These are phyloP conservation scores for Coemansia sp. DNA, from an alignment of 192 early-diverging fungal species.

Conservation along the genomic window DNA sequence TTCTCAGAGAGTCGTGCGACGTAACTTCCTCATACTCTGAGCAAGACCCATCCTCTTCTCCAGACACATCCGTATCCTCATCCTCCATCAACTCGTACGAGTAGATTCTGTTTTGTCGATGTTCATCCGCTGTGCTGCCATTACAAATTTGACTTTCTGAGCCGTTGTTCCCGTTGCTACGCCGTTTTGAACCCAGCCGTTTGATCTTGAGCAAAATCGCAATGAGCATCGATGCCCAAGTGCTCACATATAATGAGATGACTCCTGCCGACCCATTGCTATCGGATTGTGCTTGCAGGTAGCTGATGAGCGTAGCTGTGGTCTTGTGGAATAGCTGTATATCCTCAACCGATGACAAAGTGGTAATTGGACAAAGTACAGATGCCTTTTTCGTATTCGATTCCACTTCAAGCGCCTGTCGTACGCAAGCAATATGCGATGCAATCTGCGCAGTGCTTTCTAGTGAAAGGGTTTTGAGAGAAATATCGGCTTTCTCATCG, in stretches of 20 bases:
- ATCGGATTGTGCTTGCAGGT: constrained; percentile 35
- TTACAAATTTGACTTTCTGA: not conserved
- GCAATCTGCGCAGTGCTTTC: constrained; percentile 66
- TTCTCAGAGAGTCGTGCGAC: not conserved
- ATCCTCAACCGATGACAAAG: not conserved
- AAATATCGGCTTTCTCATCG: constrained; percentile 60
- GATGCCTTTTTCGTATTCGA: not conserved
- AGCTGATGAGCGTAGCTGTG: constrained; percentile 24
- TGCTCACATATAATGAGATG: constrained; percentile 37
- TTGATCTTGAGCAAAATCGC: constrained; percentile 37
- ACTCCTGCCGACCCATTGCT: constrained; percentile 37
- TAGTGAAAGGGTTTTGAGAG: constrained; percentile 61
- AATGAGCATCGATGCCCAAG: constrained; percentile 40
- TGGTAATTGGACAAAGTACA: not conserved
- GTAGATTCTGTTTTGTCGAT: no score
- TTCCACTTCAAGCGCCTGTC: not conserved
- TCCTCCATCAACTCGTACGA: not conserved
- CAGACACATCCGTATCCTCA: not conserved
- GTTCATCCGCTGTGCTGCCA: not conserved
- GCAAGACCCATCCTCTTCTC: constrained; percentile 5
- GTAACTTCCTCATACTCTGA: constrained; percentile 6
- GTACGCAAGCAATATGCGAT: constrained; percentile 53
- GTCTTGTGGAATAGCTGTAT: constrained; percentile 13
- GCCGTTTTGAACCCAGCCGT: not conserved
- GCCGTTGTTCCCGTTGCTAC: not conserved